Conservation (phyloP, 2,329 filamentous ascomycete species). For the Myriangium duriaei region DNA sequence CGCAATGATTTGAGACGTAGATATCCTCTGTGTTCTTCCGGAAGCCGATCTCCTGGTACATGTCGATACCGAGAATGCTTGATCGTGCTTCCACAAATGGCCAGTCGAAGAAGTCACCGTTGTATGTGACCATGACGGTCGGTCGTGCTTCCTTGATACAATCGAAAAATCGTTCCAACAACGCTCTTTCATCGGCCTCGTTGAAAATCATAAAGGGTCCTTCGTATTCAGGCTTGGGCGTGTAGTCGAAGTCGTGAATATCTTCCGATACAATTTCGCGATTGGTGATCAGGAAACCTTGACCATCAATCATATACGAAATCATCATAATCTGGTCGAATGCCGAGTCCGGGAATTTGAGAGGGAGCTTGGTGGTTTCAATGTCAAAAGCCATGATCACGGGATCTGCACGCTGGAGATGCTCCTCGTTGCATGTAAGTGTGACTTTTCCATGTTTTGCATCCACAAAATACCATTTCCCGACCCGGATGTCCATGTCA, state of each 20-base stretch:
- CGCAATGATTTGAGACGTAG: constrained; percentile 90
- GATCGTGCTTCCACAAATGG: constrained; percentile 91
- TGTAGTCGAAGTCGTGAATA: constrained; percentile 96
- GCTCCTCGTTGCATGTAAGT: constrained; percentile 75
- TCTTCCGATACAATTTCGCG: constrained; percentile 96
- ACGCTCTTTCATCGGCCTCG: constrained; percentile 77
- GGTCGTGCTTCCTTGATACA: constrained; percentile 91
- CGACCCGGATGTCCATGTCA: constrained; percentile 85
- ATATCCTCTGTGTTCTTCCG: constrained; percentile 90
- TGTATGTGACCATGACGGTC: constrained; percentile 98
- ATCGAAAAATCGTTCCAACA: constrained; percentile 85
- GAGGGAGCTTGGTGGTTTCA: constrained; percentile 85
- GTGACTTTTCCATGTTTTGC: constrained; percentile 80
- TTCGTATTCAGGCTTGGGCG: constrained; percentile 88
- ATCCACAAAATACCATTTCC: constrained; percentile 94
- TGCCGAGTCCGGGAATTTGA: constrained; percentile 91
- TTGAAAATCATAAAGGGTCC: constrained; percentile 98
- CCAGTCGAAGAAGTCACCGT: constrained; percentile 99
- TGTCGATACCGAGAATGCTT: constrained; percentile 90
- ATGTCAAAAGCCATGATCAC: constrained; percentile 99
- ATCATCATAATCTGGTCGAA: constrained; percentile 99
- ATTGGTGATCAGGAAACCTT: constrained; percentile 96
- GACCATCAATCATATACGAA: constrained; percentile 99
- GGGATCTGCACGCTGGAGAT: constrained; percentile 80
- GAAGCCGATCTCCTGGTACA: constrained; percentile 98